Evolutionary conservation across 176 grass and related monocot genomes (phyloP).

Genomic region (Metroxylon sagu): DNA sequence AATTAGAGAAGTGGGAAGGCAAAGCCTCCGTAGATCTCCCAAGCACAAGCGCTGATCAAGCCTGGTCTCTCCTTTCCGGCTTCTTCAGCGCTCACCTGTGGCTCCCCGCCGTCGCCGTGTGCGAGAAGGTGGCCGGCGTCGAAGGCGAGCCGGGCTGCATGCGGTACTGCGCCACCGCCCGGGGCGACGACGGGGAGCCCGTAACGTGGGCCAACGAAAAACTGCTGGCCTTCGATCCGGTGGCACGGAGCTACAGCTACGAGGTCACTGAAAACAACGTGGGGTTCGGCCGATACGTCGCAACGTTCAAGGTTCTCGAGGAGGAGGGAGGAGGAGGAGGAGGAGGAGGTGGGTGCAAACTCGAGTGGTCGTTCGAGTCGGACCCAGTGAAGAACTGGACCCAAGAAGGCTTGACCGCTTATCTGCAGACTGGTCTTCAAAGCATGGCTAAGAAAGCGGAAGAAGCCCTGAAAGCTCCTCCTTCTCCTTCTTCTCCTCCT

Average conservation of each 20-base stretch:
- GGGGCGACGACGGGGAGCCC: background rate
- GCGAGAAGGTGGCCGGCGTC: slow-evolving; percentile 30
- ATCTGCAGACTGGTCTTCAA: slow-evolving; percentile 15
- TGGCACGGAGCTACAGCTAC: slow-evolving; percentile 20
- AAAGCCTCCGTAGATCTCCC: slow-evolving; percentile 26
- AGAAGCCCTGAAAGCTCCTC: slow-evolving; percentile 5
- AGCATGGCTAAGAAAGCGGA: slow-evolving; percentile 46
- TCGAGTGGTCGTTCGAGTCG: slow-evolving; percentile 50
- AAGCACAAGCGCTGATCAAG: slow-evolving; percentile 21
- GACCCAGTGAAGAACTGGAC: slow-evolving; percentile 40
- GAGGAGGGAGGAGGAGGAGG: background rate
- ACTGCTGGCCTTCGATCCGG: slow-evolving; percentile 42
- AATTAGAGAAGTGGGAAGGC: slow-evolving; percentile 38
- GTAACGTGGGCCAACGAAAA: slow-evolving; percentile 48
- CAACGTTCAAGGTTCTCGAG: slow-evolving; percentile 38
- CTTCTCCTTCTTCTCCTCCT: too few species aligned
- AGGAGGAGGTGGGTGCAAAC: slow-evolving; percentile 23
- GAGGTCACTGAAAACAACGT: slow-evolving; percentile 88
- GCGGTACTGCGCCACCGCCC: slow-evolving; percentile 31
- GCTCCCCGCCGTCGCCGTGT: slow-evolving; percentile 34
- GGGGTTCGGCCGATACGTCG: slow-evolving; percentile 58
- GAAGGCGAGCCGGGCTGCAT: slow-evolving; percentile 38
- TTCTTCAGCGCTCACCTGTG: slow-evolving; percentile 60
- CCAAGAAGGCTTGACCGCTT: slow-evolving; percentile 26
- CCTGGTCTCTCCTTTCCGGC: slow-evolving; percentile 60